These are phyloP conservation scores for Metschnikowia noctiluminum DNA, from an alignment of 805 yeast genomes.

Conservation along the genomic window DNA sequence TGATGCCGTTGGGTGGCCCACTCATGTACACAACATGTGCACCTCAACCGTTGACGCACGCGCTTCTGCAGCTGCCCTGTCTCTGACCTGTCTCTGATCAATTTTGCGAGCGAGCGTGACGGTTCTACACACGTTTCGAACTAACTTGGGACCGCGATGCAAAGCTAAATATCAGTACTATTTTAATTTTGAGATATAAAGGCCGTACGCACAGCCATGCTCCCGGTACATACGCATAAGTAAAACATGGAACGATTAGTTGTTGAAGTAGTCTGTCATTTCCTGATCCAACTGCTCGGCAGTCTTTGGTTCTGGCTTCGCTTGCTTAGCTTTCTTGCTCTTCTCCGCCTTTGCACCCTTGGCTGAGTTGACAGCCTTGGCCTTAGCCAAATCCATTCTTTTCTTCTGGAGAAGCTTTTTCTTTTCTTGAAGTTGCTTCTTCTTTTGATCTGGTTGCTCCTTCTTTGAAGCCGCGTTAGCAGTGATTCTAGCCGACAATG, in stretches of 20 bases:
- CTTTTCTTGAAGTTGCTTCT: slow-evolving; percentile 31
- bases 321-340: slow-evolving; percentile 26
- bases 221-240: not conserved
- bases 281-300: slow-evolving; percentile 94
- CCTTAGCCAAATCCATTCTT: slow-evolving; percentile 29
- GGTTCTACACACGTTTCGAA: not conserved
- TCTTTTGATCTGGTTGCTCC: slow-evolving; percentile 20
- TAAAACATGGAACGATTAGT: slow-evolving; percentile 7
- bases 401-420: slow-evolving; percentile 25
- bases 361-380: slow-evolving; percentile 26
- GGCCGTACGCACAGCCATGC: not conserved
- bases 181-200: not conserved
- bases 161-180: not conserved
- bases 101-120: not conserved
- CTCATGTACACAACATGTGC: not conserved
- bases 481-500: slow-evolving; percentile 69
- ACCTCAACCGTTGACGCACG: not conserved
- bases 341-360: slow-evolving; percentile 28
- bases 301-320: slow-evolving; percentile 58
- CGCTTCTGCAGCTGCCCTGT: not conserved
- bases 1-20: slow-evolving; percentile 1
- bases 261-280: slow-evolving; percentile 91
- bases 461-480: slow-evolving; percentile 38
- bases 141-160: not conserved
- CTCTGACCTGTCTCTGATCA: not conserved